phyloP scores from a whole-genome alignment of 108 stramenopile species.

The Parmales sp. region DNA sequence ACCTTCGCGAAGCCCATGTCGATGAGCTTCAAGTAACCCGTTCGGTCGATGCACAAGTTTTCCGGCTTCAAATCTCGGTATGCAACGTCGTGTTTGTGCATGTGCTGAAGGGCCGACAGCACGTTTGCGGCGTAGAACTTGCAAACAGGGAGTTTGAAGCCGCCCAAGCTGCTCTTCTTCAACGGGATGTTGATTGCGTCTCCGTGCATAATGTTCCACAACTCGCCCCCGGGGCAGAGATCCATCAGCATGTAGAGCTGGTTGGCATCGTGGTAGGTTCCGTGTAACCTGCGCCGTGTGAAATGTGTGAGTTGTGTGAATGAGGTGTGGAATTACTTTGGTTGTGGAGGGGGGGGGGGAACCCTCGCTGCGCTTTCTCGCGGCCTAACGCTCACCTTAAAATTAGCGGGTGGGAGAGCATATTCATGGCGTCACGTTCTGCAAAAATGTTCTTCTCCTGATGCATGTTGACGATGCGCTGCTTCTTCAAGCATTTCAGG shows the following conservation, averaged over 20 bases:
- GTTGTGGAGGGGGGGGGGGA: no score
- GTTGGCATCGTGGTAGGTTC: slow-evolving; percentile 44
- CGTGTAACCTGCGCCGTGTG: no score
- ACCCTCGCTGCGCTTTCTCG: no score
- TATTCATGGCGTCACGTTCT: background rate
- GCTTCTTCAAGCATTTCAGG: background rate
- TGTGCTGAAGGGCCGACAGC: slow-evolving; percentile 14
- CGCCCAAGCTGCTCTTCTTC: background rate
- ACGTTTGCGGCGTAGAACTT: slow-evolving; percentile 17
- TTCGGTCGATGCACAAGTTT: slow-evolving; percentile 23
- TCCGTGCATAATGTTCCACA: slow-evolving; percentile 10
- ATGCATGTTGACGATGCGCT: background rate
- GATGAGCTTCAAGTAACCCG: slow-evolving; percentile 19
- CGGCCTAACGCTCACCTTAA: no score
- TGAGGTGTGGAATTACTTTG: no score
- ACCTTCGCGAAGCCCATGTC: slow-evolving; percentile 33
- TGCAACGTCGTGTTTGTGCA: slow-evolving; percentile 9
- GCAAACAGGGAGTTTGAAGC: background rate
- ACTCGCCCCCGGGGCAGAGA: slow-evolving; percentile 52
- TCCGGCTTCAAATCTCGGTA: slow-evolving; percentile 34
- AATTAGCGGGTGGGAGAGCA: background rate
- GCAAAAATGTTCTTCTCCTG: background rate
- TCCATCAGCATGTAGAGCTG: slow-evolving; percentile 61
- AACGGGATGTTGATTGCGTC: background rate
- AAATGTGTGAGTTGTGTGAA: no score